Base-by-base conservation (phyloP, 164 flowering plant species). In the Umbellularia californica region DNA sequence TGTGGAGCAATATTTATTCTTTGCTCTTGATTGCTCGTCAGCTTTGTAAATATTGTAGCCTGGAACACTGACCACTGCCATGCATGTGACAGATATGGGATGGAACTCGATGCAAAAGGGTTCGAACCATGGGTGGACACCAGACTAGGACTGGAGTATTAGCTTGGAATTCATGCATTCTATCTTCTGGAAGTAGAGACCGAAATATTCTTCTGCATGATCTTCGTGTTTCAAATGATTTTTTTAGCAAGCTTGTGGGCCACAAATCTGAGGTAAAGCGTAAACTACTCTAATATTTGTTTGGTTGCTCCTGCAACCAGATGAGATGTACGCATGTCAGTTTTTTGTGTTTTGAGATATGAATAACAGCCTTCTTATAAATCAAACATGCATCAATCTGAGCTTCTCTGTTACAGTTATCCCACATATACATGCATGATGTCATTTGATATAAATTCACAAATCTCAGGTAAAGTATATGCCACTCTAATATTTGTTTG, bases 101-200 rank as follows among this genome's bases (percentile, higher is more conserved):
- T 84, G 97, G 89, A 55, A 85, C 90, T 73, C 91, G 86, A 60
- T 88, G 99, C 88, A 96, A 96, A 85, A 87, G 78, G 77, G 86
- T 96, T 19, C 83, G 98, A 71, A 91, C 95, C 58, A 86, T 96
- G 92, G 84, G 88, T 0, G 98, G 99, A 9, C 99, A 94, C 84
- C 97, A 96, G 82, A 90, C 98, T 47, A 90, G 99, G 85, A 83
- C 97, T 19, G 96, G 99, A 17, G 97, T 90, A 24, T 74, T 96
- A 79, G 94, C 99, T 20, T 96, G 99, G 99, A 90, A 85, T 78
- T 94, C 99, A 2, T 87, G 97, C 28, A 83, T 86, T 41, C 79
- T 96, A 73, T 84, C 99, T 68, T 96, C 99, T 55, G 99, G 99
- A 47, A 91, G 99, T 83, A 88, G 99, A 87, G 98, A 96, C 81